Conservation (phyloP, 306 rosid genomes). For the Vigna nakashimae region DNA sequence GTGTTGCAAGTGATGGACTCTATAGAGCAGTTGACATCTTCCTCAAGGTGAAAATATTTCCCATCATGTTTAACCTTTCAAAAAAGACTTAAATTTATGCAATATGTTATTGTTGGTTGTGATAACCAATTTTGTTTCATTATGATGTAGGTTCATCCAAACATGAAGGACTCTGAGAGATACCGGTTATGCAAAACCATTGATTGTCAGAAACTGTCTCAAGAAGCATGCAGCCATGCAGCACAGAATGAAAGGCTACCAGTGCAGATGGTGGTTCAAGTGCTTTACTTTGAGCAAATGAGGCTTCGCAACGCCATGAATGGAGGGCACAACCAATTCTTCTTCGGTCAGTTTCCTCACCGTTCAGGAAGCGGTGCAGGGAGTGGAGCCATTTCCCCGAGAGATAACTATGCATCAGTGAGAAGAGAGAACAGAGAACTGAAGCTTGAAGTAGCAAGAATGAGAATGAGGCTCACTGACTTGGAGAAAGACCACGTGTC, state of each 20-base stretch:
- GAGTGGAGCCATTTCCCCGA: constrained; percentile 95
- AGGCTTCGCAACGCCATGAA: constrained; percentile 92
- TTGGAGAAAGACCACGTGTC: constrained; percentile 94
- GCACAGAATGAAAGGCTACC: constrained; percentile 97
- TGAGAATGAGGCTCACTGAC: constrained; percentile 98
- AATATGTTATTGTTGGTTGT: not conserved
- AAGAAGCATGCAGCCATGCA: constrained; percentile 99
- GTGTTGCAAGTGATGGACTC: constrained; percentile 82
- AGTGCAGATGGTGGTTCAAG: constrained; percentile 95
- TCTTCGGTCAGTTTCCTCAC: constrained; percentile 88
- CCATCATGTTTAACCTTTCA: not conserved
- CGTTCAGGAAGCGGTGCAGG: constrained; percentile 97
- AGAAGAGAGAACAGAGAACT: constrained; percentile 95
- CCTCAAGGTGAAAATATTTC: constrained; percentile 73
- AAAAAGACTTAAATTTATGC: not conserved
- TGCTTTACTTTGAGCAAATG: constrained; percentile 95
- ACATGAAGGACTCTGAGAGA: constrained; percentile 84
- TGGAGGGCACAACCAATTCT: constrained; percentile 84
- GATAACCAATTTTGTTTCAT: not conserved
- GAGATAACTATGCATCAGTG: constrained; percentile 98
- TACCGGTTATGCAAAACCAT: constrained; percentile 92
- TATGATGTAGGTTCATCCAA: constrained; percentile 78
- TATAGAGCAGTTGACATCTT: constrained; percentile 92
- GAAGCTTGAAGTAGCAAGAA: constrained; percentile 96
- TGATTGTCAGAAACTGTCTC: constrained; percentile 87